A percentile compares a stretch with the other conserved stretches of the same genome.
These are phyloP conservation scores for Trapa incisa DNA, from an alignment of 345 rosid species.

Conservation along the genomic window DNA sequence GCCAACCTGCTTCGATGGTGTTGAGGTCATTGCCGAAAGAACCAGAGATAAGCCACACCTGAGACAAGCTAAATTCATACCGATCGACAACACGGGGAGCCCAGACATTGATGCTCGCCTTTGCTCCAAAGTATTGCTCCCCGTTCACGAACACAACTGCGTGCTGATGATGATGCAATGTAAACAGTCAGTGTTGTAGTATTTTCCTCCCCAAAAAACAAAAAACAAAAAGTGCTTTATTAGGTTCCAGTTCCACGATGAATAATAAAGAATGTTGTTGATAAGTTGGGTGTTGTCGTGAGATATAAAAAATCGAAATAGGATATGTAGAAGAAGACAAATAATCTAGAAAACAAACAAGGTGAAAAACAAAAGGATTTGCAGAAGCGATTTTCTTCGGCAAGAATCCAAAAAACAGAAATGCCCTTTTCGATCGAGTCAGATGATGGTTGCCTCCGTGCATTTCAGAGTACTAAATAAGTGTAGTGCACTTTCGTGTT, in stretches of 20 bases:
- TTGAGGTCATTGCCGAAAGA: constrained; percentile 87
- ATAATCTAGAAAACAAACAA: background rate
- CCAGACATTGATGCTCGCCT: constrained; percentile 92
- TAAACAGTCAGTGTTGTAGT: background rate
- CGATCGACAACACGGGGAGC: constrained; percentile 58
- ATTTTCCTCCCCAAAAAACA: background rate
- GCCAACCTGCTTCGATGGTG: constrained; percentile 99
- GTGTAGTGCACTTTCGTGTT: background rate
- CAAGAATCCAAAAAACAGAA: background rate
- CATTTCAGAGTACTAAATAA: background rate
- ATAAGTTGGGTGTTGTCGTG: background rate
- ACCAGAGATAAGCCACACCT: constrained; percentile 92
- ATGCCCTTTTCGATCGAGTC: background rate
- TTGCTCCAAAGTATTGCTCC: constrained; percentile 87
- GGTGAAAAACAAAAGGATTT: no score
- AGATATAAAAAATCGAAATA: background rate
- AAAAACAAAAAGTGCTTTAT: background rate
- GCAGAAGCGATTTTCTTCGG: no score
- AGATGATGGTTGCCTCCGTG: no score
- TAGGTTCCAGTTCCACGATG: background rate
- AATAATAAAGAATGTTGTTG: background rate
- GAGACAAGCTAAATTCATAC: constrained; percentile 87
- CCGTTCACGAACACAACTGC: constrained; percentile 92
- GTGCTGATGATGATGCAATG: constrained; percentile 39
- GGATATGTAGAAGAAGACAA: background rate